Percentiles rank a stretch among this genome's conserved stretches.
phyloP scores from a whole-genome alignment of 208 protist species.

The Trypanosoma rangeli region DNA sequence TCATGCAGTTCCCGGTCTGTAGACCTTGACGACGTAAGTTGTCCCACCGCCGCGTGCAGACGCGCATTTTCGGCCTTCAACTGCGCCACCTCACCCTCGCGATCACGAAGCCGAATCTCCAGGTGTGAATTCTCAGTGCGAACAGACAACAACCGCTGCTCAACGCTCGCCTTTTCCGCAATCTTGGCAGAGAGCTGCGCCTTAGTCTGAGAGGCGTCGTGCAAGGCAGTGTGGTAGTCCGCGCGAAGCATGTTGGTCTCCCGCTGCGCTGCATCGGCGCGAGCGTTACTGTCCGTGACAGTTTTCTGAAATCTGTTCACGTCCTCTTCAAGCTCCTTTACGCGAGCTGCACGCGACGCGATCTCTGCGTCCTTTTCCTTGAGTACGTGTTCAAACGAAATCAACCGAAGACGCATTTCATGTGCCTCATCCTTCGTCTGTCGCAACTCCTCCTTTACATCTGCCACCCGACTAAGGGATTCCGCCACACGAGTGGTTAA shows the following conservation, averaged over 20 bases:
- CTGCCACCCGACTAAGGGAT: slow-evolving; percentile 16
- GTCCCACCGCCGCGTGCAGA: slow-evolving; percentile 42
- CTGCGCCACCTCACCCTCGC: slow-evolving; percentile 37
- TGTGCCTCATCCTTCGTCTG: slow-evolving; percentile 58
- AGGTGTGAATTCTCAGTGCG: slow-evolving; percentile 44
- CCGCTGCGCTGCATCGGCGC: slow-evolving; percentile 31
- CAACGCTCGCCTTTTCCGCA: slow-evolving; percentile 41
- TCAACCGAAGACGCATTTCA: slow-evolving; percentile 64
- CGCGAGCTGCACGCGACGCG: slow-evolving; percentile 18
- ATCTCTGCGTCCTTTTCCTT: slow-evolving; percentile 51
- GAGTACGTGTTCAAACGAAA: slow-evolving; percentile 35
- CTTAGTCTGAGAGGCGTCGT: slow-evolving; percentile 45
- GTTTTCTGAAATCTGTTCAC: slow-evolving; percentile 49
- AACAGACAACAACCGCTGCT: slow-evolving; percentile 50
- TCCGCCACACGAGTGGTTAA: slow-evolving; percentile 25
- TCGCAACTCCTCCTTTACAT: slow-evolving; percentile 44
- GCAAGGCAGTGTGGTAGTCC: slow-evolving; percentile 40
- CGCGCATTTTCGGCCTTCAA: slow-evolving; percentile 61
- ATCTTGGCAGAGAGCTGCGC: slow-evolving; percentile 38
- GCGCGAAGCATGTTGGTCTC: slow-evolving; percentile 46
- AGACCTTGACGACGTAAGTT: slow-evolving; percentile 19
- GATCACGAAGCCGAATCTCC: slow-evolving; percentile 68
- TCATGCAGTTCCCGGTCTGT: slow-evolving; percentile 34
- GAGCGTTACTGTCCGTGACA: slow-evolving; percentile 42
- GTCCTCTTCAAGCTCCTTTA: slow-evolving; percentile 52